phyloP scores from a whole-genome alignment of 1,139 yeast species.

The Nakaseomyces delphensis region DNA sequence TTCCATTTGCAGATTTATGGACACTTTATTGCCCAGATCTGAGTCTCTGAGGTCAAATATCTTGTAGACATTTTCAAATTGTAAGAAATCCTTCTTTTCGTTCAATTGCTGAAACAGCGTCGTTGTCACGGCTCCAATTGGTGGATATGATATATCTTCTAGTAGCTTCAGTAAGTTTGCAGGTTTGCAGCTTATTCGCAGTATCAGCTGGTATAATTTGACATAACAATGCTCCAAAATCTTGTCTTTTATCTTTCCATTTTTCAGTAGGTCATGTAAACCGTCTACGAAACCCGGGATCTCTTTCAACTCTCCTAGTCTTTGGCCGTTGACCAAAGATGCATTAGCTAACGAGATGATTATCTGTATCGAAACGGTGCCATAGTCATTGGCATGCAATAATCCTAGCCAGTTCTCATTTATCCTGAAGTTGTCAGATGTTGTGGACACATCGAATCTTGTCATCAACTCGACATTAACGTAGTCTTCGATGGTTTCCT shows the following conservation, averaged over 20 bases:
- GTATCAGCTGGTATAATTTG: neutral
- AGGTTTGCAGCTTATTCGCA: slow-evolving; percentile 14
- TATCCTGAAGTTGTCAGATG: slow-evolving; percentile 8
- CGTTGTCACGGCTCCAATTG: slow-evolving; percentile 16
- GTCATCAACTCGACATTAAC: slow-evolving; percentile 7
- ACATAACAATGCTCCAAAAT: neutral
- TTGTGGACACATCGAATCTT: slow-evolving; percentile 11
- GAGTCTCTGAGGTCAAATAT: slow-evolving; percentile 7
- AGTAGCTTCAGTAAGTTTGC: slow-evolving; percentile 12
- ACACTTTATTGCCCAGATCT: slow-evolving; percentile 6
- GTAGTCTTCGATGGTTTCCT: slow-evolving; percentile 2
- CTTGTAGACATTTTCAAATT: slow-evolving; percentile 22
- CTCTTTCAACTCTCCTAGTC: slow-evolving; percentile 9
- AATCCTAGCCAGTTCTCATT: neutral
- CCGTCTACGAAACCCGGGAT: neutral
- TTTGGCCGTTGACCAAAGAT: slow-evolving; percentile 19
- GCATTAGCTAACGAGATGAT: slow-evolving; percentile 15
- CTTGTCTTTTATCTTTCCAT: slow-evolving; percentile 1
- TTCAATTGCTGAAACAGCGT: slow-evolving; percentile 14
- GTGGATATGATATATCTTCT: slow-evolving; percentile 12
- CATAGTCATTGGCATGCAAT: slow-evolving; percentile 6
- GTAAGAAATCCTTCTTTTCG: slow-evolving; percentile 11
- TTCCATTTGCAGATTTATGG: slow-evolving; percentile 20
- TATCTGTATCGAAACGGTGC: slow-evolving; percentile 14
- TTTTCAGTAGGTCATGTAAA: neutral